Base-by-base conservation (phyloP, 2,329 filamentous ascomycete species). In the Aspergillus luchuensis region DNA sequence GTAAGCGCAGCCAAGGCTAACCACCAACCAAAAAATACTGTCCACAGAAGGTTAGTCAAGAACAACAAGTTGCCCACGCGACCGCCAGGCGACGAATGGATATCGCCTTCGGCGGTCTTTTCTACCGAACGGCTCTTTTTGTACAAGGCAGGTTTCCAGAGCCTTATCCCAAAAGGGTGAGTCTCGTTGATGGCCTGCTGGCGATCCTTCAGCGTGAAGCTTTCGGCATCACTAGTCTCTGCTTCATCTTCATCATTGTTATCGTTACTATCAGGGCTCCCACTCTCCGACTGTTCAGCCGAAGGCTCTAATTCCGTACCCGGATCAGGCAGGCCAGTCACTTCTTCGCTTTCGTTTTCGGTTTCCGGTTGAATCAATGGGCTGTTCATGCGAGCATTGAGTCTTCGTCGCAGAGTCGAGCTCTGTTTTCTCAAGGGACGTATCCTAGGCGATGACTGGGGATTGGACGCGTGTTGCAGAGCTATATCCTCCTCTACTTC, bases 161-260 rank as follows among this genome's bases (percentile, higher is more conserved):
- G 91, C 74, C 96, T 89, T 74, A 99, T 98, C 82, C 95, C 95
- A 71, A 99, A 99, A 0, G 95, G 95, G 82, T 99, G 95, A 0
- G 95, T 99, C 76, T 97, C 90, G 79, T 99, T 99, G 82, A 99
- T 99, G 66, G 95, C 95, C 74, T 97, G 89, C 78, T 99, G 95
- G 58, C 95, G 88, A 76, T 99, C 95, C 76, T 96, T 97, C 69
- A 99, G 85, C 0, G 95, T 99, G 75, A 99, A 99, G 80, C 94
- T 98, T 79, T 97, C 95, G 1, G 95, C 91, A 69, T 98, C 95
- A 75, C 94, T 97, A 55, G 93, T 72, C 61, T 90, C 87, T 60
- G 80, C 87, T 33, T 91, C 89, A 19, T 90, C 68, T 5, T 66
- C 90, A 8, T 89, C 87, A 45, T 85, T 85, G 50, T 85, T 85